Percentiles rank a stretch among this genome's conserved stretches.
These are phyloP conservation scores for Rhododendron vialii DNA, from an alignment of 148 eudicot species.

Conservation along the genomic window DNA sequence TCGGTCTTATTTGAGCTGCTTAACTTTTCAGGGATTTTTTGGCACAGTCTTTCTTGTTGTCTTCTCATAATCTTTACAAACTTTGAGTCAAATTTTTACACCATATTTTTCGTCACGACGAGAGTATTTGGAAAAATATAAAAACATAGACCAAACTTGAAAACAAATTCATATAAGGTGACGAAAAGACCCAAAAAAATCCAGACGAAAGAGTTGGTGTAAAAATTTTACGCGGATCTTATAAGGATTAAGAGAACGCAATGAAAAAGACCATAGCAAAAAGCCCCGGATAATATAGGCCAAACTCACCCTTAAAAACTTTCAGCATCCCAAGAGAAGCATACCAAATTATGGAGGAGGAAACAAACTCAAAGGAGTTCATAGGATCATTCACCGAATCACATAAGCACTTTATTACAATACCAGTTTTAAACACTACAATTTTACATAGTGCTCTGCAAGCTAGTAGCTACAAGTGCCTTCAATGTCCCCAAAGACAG, in stretches of 20 bases:
- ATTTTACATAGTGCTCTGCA: constrained; percentile 1
- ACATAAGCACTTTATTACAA: neutral
- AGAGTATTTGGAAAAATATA: neutral
- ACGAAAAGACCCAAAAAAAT: too few species aligned
- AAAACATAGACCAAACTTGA: neutral
- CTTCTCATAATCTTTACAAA: neutral
- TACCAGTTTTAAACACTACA: neutral
- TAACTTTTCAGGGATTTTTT: neutral
- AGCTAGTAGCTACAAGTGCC: constrained; percentile 8
- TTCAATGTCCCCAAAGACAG: neutral
- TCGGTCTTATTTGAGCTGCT: neutral
- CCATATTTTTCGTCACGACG: neutral
- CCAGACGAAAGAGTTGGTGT: neutral
- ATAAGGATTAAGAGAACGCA: neutral
- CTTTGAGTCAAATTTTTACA: neutral
- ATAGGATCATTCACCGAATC: neutral
- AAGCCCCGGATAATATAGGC: neutral
- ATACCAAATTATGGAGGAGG: neutral
- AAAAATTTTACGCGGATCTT: neutral
- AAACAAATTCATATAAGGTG: too few species aligned
- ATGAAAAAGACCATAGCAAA: neutral
- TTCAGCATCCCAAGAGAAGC: neutral
- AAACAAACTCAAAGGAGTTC: neutral
- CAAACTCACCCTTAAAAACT: neutral
- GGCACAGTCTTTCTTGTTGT: neutral